Evolutionary conservation across 306 rosid species (phyloP).

Genomic region (Trifolium dubium): DNA sequence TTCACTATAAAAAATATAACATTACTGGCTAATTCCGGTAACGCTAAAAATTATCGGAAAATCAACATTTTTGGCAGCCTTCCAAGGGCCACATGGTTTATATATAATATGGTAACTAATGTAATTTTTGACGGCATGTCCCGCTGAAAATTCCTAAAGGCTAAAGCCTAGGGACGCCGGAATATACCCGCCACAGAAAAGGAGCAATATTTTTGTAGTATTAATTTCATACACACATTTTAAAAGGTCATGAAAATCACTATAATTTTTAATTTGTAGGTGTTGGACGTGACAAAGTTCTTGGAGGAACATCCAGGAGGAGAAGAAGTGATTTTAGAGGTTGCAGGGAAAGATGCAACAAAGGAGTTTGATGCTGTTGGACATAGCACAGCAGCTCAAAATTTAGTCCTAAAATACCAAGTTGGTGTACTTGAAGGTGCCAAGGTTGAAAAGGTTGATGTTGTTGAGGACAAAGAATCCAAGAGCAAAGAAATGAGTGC

Average conservation of each 20-base stretch:
- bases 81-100: background rate
- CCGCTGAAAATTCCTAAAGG: background rate
- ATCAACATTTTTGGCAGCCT: background rate
- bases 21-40: no score
- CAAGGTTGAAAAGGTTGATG: constrained; percentile 25
- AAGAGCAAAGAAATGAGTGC: constrained; percentile 61
- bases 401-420: constrained; percentile 53
- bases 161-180: background rate
- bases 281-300: constrained; percentile 61
- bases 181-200: background rate
- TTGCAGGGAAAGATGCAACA: constrained; percentile 64
- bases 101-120: no score
- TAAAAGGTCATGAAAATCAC: background rate
- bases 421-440: constrained; percentile 63
- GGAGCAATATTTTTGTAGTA: background rate
- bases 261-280: constrained; percentile 42
- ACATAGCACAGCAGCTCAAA: constrained; percentile 59
- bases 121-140: background rate
- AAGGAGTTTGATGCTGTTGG: constrained; percentile 60
- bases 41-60: background rate
- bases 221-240: background rate
- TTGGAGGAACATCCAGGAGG: constrained; percentile 72
- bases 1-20: background rate
- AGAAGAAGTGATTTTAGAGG: constrained; percentile 57
- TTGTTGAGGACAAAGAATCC: constrained; percentile 39